Percentiles rank a stretch among this genome's conserved stretches.
Evolutionary conservation across 768 basidiomycete species (phyloP).

Genomic region (Hygrophoropsis aurantiaca): DNA sequence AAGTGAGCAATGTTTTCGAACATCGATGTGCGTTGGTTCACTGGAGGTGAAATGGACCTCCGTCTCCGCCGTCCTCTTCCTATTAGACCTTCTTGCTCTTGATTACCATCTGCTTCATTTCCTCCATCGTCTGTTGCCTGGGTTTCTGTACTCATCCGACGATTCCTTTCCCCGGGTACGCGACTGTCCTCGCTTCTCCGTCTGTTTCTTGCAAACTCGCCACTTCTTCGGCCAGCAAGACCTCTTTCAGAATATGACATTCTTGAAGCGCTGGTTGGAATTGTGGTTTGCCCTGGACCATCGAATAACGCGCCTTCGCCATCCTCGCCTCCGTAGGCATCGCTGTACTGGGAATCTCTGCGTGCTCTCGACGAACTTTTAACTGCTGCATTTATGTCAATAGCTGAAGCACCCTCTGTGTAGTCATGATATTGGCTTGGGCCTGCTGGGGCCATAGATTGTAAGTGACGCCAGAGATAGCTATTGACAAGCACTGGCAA

Average conservation of each 20-base stretch:
- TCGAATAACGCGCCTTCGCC: slow-evolving; percentile 73
- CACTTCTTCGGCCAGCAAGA: slow-evolving; percentile 51
- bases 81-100: slow-evolving; percentile 21
- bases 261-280: slow-evolving; percentile 78
- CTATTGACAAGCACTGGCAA: neutral
- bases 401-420: slow-evolving; percentile 80
- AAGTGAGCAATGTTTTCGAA: slow-evolving; percentile 71
- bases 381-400: slow-evolving; percentile 69
- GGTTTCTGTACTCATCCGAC: slow-evolving; percentile 47
- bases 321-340: slow-evolving; percentile 51
- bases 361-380: slow-evolving; percentile 51
- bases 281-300: slow-evolving; percentile 60
- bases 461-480: neutral
- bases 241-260: slow-evolving; percentile 63
- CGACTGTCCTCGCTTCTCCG: slow-evolving; percentile 50
- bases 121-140: slow-evolving; percentile 38
- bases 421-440: slow-evolving; percentile 53
- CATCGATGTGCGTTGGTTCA: slow-evolving; percentile 38
- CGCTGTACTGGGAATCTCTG: slow-evolving; percentile 66
- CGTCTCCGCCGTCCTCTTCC: slow-evolving; percentile 31
- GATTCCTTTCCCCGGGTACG: slow-evolving; percentile 31
- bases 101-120: slow-evolving; percentile 36
- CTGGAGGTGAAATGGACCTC: slow-evolving; percentile 36
- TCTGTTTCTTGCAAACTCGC: slow-evolving; percentile 48
- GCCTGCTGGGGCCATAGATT: slow-evolving; percentile 15